Conservation (phyloP, 306 rosid genomes). For the Glycine soja region DNA sequence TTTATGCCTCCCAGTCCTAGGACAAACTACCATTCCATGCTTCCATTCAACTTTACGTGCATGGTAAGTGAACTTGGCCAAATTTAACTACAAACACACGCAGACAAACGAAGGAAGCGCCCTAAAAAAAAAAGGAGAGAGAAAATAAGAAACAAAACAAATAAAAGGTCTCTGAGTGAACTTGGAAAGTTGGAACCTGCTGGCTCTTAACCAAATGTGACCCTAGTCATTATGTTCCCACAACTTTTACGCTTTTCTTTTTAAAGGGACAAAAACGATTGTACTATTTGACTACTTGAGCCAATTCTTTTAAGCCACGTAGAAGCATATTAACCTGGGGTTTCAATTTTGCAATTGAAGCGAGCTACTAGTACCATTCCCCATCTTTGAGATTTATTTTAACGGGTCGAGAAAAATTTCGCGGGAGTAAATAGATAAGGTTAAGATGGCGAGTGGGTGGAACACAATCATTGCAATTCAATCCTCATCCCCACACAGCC, state of each 20-base stretch:
- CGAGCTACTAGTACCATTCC: slow-evolving; percentile 17
- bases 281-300: slow-evolving; percentile 14
- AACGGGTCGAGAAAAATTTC: slow-evolving; percentile 13
- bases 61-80: slow-evolving; percentile 70
- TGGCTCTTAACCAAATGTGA: slow-evolving; percentile 42
- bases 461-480: slow-evolving; percentile 56
- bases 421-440: slow-evolving; percentile 56
- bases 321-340: slow-evolving; percentile 11
- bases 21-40: slow-evolving; percentile 62
- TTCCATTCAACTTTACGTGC: slow-evolving; percentile 80
- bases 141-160: neutral
- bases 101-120: slow-evolving; percentile 19
- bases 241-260: slow-evolving; percentile 35
- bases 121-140: neutral
- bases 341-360: slow-evolving; percentile 50
- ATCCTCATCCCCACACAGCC: slow-evolving; percentile 39
- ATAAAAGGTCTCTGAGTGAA: slow-evolving; percentile 18
- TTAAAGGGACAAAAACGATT: slow-evolving; percentile 18
- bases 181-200: slow-evolving; percentile 46
- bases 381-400: slow-evolving; percentile 29
- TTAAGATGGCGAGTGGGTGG: slow-evolving; percentile 64
- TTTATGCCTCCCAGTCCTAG: slow-evolving; percentile 82
- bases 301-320: slow-evolving; percentile 55
- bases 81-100: slow-evolving; percentile 47
- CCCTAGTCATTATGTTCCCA: slow-evolving; percentile 53